Evolutionary conservation across 768 basidiomycete species (phyloP).

Genomic region (Fistulinella prunicolor): DNA sequence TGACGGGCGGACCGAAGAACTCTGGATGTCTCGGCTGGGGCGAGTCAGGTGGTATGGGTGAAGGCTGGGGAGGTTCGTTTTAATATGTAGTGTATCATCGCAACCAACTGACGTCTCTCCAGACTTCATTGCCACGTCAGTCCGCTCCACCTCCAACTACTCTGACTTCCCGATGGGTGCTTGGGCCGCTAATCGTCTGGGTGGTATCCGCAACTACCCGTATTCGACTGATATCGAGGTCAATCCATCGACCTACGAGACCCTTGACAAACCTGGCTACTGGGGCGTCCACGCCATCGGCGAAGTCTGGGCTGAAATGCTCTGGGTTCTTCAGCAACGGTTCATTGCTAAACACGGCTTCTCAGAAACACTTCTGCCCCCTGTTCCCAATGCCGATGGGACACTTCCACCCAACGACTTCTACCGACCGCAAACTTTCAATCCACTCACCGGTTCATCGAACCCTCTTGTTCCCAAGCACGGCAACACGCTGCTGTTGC

Average conservation of each 20-base stretch:
- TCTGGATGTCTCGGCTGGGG: slow-evolving; percentile 96
- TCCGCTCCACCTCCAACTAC: slow-evolving; percentile 71
- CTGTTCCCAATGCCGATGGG: slow-evolving; percentile 60
- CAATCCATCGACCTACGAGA: slow-evolving; percentile 94
- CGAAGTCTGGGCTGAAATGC: slow-evolving; percentile 93
- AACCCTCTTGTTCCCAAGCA: slow-evolving; percentile 77
- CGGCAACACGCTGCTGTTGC: slow-evolving; percentile 82
- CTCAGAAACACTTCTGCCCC: slow-evolving; percentile 78
- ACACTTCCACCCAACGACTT: slow-evolving; percentile 64
- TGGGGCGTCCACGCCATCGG: slow-evolving; percentile 93
- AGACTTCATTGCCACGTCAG: slow-evolving; percentile 86
- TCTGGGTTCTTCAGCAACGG: slow-evolving; percentile 74
- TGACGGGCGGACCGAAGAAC: slow-evolving; percentile 92
- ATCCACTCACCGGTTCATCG: slow-evolving; percentile 25
- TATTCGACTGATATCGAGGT: slow-evolving; percentile 76
- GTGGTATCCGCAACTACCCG: slow-evolving; percentile 83
- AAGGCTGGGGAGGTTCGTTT: slow-evolving; percentile 82
- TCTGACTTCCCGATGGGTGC: slow-evolving; percentile 88
- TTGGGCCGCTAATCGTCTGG: slow-evolving; percentile 81
- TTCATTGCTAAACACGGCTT: slow-evolving; percentile 84
- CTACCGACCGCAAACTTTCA: slow-evolving; percentile 49
- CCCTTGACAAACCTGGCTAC: slow-evolving; percentile 89
- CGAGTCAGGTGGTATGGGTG: slow-evolving; percentile 96
- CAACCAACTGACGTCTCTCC: background rate
- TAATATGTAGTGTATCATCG: background rate